phyloP scores from a whole-genome alignment of 1,139 yeast species.

The Chernovozyma sophiae-reginae region DNA sequence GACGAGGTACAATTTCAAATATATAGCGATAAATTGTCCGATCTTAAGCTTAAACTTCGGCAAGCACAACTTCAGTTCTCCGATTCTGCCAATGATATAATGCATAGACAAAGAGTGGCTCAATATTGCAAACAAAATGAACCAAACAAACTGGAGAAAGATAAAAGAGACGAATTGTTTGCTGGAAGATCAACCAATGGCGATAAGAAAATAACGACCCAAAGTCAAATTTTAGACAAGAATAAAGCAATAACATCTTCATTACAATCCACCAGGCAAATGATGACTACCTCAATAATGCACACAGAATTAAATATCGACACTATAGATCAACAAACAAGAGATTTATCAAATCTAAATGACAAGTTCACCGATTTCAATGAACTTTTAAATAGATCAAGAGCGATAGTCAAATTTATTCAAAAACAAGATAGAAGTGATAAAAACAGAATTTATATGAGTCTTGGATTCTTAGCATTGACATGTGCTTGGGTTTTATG shows the following conservation, averaged over 20 bases:
- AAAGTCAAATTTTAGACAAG: conserved; percentile 38
- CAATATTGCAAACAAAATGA: conserved; percentile 11
- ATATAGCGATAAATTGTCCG: conserved; percentile 19
- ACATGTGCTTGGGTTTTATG: conserved; percentile 64
- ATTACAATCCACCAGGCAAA: conserved; percentile 49
- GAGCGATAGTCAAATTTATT: conserved; percentile 54
- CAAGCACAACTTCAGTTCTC: conserved; percentile 24
- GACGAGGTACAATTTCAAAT: conserved; percentile 10
- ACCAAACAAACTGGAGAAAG: conserved; percentile 4
- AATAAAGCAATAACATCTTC: conserved; percentile 53
- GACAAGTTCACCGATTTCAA: conserved; percentile 52
- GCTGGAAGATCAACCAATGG: conserved; percentile 14
- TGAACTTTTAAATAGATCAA: conserved; percentile 50
- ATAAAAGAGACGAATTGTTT: conserved; percentile 15
- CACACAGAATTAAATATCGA: conserved; percentile 63
- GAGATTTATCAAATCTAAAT: conserved; percentile 46
- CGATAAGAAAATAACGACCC: conserved; percentile 6
- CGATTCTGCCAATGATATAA: conserved; percentile 19
- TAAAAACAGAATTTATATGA: conserved; percentile 53
- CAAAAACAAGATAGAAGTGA: conserved; percentile 68
- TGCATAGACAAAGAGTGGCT: conserved; percentile 26
- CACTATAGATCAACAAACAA: conserved; percentile 56
- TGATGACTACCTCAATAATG: conserved; percentile 51
- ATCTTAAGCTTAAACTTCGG: conserved; percentile 21
- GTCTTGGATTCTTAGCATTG: conserved; percentile 52